Evolutionary conservation across 2,329 filamentous ascomycete genomes (phyloP), one percentile per base, ranked within the genome.

Genomic region (Malbranchea zuffiana): DNA sequence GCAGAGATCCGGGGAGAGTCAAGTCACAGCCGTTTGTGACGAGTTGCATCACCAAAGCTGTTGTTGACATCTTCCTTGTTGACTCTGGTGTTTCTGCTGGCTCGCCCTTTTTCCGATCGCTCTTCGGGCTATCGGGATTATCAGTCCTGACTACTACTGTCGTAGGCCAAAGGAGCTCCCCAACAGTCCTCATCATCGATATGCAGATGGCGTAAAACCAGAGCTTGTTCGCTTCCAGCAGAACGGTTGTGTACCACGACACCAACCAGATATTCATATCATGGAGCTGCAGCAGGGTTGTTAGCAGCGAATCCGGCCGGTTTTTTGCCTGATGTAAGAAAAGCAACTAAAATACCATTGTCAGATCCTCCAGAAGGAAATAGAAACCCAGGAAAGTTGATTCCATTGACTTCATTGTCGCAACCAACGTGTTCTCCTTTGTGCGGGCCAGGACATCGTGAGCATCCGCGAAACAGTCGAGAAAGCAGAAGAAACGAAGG

Each of bases 221-320:
- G 24, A 40, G 38, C 24, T 40, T 40, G 28, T 37, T 40, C 15
- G 21, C 38, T 24, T 40, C 38, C 1, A 40, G 15, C 24, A 40
- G 32, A 29, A 40, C 12, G 21, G 21, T 16, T 17, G 19, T 40
- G 35, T 40, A 40, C 38, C 38, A 40, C 10, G 38, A 16, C 19
- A 40, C 38, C 23, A 36, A 33, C 38, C 38, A 40, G 34, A 40
- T 36, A 16, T 38, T 37, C 38, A 40, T 40, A 21, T 40, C 38
- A 25, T 40, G 38, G 6, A 40, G 25, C 38, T 40, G 3, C 3
- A 15, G 15, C 12, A 8, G 12, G 12, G 13, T 19, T 5, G 3
- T 10, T 7, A 18, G 27, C 21, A 10, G n/a, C n/a, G n/a, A n/a
- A n/a, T n/a, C n/a, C n/a, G n/a, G n/a, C n/a, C n/a, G n/a, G n/a